Evolutionary conservation across 1,284 basidiomycete species (phyloP), one percentile per base, ranked within the genome.

Genomic region (Farysia itapuensis): DNA sequence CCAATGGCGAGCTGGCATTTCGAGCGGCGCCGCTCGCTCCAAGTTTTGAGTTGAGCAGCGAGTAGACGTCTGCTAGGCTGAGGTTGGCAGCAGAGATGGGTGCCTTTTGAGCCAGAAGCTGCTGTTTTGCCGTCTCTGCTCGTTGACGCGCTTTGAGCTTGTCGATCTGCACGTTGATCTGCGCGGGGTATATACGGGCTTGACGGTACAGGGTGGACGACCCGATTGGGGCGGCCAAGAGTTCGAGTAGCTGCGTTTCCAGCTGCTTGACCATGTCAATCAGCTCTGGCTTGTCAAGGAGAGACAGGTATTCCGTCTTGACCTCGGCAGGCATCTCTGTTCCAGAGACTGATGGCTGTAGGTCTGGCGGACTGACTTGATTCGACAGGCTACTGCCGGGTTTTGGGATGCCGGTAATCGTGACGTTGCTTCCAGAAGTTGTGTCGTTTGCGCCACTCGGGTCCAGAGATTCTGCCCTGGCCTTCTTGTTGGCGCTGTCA

Each of bases 191-290:
- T 43, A 61, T 43, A 26, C 44, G 46, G 29, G 58, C 47, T 23
- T 61, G 58, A 20, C 42, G 43, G 28, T 61, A 61, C 35, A 61
- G 42, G 2, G 51, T 39, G 13, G 58, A 61, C 2, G 58, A 35
- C 26, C 58, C 58, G 14, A 29, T 23, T 7, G 58, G 58, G 6
- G 51, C 51, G 18, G 52, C 40, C 19, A 54, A 29, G 16, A 56
- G 31, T 14, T 54, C 47, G 29, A 39, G 26, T n/a, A 61, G 51
- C 25, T 61, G 58, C n/a, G n/a, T 56, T 20, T 61, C 58, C 30
- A 61, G 51, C 37, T 51, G 43, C 24, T 61, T 61, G 51, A 61
- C 58, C 30, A 61, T 26, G 39, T 54, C 43, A 34, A 61, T 51
- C 26, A 61, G 58, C 39, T 61, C 58, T 6, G 46, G 38, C 30